Base-by-base conservation (phyloP, 129 eudicot genomes). In the Cynara cardunculus region DNA sequence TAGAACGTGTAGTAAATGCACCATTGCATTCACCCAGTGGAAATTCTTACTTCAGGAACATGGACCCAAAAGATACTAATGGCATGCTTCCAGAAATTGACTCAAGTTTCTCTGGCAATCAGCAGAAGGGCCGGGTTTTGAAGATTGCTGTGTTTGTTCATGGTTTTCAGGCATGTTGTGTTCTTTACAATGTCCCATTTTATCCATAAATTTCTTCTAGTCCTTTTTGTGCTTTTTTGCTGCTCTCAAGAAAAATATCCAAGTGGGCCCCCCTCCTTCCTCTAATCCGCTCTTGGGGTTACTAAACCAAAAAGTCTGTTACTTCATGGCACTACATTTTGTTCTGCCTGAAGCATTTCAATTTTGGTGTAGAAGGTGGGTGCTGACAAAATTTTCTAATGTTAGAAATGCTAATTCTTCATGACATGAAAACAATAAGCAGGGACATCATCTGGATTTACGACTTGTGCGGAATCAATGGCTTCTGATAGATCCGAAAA, bases 381-480 rank as follows among this genome's bases (percentile, higher is more conserved):
- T 39, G 46, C 46, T 39, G 46, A 39, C 9, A 39, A 39, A 8
- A 31, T 1, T 19, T 32, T 35, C n/a, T 41, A 28, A 27, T 46
- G 62, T 71, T 71, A 27, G 25, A 62, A 53, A 49, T 22, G 73
- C 75, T 83, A 65, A 78, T 72, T 78, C 31, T 32, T 28, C 19
- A 72, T 67, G 70, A 68, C 30, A 19, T 85, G 76, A 71, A 24
- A 61, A 59, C 26, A 74, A 56, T 77, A 56, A 79, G 74, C 88
- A 96, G 99, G 99, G 99, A 10, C 99, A 96, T 83, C 99, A 96
- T 89, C 86, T 96, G 76, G 99, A 96, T 86, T 80, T 96, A 80
- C 88, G 99, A 61, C 98, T 92, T 84, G 92, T 96, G 27, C 87
- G 99, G 80, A 96, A 96, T 80, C 98, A 96, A 76, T 96, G 99